Evolutionary conservation across 2,329 filamentous ascomycete genomes (phyloP).

Genomic region (Ascochyta koolunga): DNA sequence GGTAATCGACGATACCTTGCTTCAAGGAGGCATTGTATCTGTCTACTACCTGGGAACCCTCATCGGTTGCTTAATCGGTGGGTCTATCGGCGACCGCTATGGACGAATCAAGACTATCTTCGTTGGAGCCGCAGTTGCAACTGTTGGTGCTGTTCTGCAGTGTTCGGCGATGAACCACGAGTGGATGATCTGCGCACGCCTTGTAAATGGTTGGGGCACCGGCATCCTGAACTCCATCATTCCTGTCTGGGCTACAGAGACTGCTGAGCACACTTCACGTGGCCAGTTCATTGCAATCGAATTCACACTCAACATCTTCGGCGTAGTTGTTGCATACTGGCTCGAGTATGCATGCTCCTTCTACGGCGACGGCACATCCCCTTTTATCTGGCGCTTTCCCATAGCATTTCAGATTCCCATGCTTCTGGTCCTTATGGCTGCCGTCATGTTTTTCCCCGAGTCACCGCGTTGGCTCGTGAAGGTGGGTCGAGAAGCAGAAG

Average conservation of each 20-base stretch:
- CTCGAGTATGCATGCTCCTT: constrained; percentile 62
- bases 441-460: constrained; percentile 72
- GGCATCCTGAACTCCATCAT: constrained; percentile 74
- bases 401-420: constrained; percentile 73
- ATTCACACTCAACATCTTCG: constrained; percentile 75
- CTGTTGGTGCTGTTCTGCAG: constrained; percentile 66
- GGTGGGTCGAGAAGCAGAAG: constrained; percentile 69
- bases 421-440: constrained; percentile 61
- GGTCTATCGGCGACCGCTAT: constrained; percentile 32
- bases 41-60: constrained; percentile 42
- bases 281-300: constrained; percentile 74
- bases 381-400: constrained; percentile 71
- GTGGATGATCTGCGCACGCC: constrained; percentile 63
- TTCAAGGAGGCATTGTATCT: constrained; percentile 43
- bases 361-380: constrained; percentile 62
- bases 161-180: constrained; percentile 67
- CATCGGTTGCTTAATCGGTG: constrained; percentile 33
- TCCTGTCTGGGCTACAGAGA: constrained; percentile 75
- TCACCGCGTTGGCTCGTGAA: constrained; percentile 72
- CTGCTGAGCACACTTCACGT: constrained; percentile 69
- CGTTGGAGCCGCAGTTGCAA: constrained; percentile 30
- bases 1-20: constrained; percentile 32
- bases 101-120: constrained; percentile 40
- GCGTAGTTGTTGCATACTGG: constrained; percentile 67
- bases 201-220: constrained; percentile 70